Base-by-base conservation (phyloP, 176 grass and related monocot species). In the Eleusine indica region DNA sequence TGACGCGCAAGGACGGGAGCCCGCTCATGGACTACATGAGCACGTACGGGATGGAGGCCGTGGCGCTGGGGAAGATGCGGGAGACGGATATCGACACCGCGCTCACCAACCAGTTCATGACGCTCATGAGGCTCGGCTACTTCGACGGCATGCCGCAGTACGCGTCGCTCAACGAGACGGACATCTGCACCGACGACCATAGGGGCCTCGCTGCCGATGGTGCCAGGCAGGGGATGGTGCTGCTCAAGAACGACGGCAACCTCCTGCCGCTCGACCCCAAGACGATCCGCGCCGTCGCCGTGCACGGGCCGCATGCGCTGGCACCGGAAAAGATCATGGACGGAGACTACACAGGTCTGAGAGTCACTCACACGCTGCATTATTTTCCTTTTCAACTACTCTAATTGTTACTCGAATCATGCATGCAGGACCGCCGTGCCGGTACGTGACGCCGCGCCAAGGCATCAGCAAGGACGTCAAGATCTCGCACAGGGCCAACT, bases 41-140 rank as follows among this genome's bases (percentile, higher is more conserved):
- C 76, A 30, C 0, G 3, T 62, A 89, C 73, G 66, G 71, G 16
- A 28, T 32, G 57, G 32, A 9, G 6, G 83, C 88, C 0, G 43
- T 82, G 0, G 3, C 38, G 3, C 15, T 7, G 13, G 88, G 88
- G 1, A 76, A 77, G 64, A 5, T 89, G 46, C 29, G 25, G 7
- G 88, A 89, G 56, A 1, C 66, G 2, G 64, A 85, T 30, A 69
- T 89, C 42, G 88, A 89, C 56, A 21, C 39, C 11, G 77, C 83
- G n/a, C 67, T 89, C 35, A 66, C 38, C n/a, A 84, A 85, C 57
- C 85, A 74, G 66, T 82, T 22, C 47, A 66, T 83, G 43, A 80
- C 85, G 32, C 73, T 90, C 66, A 83, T 90, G 83, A 61, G 88
- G 18, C 79, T 86, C 3, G 88, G 88, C 8, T 79, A 78, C 67